A percentile compares a stretch with the other conserved stretches of the same genome.
Conservation (phyloP, 2,329 filamentous ascomycete species). For the Sphaceloma murrayae region DNA sequence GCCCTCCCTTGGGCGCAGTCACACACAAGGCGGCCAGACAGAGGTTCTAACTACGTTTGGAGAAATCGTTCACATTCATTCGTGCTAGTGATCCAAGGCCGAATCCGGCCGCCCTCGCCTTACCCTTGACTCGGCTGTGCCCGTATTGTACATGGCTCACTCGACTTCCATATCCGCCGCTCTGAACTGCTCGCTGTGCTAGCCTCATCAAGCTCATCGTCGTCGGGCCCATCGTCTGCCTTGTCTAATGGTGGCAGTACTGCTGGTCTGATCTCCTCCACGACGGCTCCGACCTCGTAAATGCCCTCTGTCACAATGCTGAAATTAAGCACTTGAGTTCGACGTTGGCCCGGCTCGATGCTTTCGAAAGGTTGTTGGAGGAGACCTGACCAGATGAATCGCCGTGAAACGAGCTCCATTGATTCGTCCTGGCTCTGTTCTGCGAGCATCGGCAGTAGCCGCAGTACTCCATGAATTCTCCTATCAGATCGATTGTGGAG, state of each 20-base stretch:
- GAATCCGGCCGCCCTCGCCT: neutral
- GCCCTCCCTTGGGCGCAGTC: too few relatives aligned
- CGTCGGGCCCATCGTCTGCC: conserved; percentile 11
- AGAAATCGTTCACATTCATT: neutral
- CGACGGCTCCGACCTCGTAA: conserved; percentile 69
- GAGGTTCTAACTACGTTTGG: neutral
- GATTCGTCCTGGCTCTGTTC: conserved; percentile 57
- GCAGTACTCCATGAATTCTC: conserved; percentile 61
- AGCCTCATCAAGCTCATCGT: conserved; percentile 15
- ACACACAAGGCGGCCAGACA: too few relatives aligned
- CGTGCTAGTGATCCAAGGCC: conserved; percentile 3
- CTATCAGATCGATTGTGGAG: conserved; percentile 63
- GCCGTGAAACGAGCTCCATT: conserved; percentile 71
- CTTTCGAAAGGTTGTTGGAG: conserved; percentile 64
- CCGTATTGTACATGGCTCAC: conserved; percentile 17
- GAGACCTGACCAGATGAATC: conserved; percentile 75
- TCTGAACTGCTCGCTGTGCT: neutral
- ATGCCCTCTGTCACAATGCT: conserved; percentile 69
- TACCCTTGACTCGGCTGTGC: neutral
- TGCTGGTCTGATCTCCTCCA: conserved; percentile 60
- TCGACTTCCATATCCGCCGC: conserved; percentile 17
- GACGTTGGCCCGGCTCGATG: conserved; percentile 51
- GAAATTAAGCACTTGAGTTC: conserved; percentile 59
- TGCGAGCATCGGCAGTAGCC: conserved; percentile 66
- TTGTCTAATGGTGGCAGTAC: neutral